phyloP scores from a whole-genome alignment of 2,329 filamentous ascomycete species.

The Huntiella moniliformis region DNA sequence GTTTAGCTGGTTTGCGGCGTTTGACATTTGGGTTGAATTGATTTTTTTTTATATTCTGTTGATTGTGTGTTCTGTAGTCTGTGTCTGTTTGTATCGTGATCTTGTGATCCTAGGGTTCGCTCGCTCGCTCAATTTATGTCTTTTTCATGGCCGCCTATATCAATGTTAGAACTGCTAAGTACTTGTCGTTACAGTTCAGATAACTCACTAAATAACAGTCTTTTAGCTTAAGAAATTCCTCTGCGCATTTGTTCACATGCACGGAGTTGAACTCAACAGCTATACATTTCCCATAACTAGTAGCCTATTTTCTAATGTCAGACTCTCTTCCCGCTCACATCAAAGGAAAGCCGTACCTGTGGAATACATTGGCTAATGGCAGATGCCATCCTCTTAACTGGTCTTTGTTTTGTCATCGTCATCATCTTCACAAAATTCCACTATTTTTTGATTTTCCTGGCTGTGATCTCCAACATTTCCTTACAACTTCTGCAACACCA shows the following conservation, averaged over 20 bases:
- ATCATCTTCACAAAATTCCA: too few species aligned
- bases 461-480: too few species aligned
- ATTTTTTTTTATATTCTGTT: too few species aligned
- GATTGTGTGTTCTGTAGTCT: too few species aligned
- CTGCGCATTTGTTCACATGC: slow-evolving; percentile 74
- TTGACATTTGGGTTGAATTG: too few species aligned
- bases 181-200: too few species aligned
- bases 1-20: too few species aligned
- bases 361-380: slow-evolving; percentile 36
- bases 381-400: slow-evolving; percentile 35
- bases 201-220: slow-evolving; percentile 59
- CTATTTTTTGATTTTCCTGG: too few species aligned
- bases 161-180: background rate
- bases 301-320: slow-evolving; percentile 35
- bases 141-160: background rate
- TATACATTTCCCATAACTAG: slow-evolving; percentile 80
- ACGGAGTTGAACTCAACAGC: slow-evolving; percentile 77
- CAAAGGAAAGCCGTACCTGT: slow-evolving; percentile 24
- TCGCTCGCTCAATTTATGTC: background rate
- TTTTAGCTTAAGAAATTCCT: slow-evolving; percentile 71
- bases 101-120: too few species aligned
- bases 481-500: too few species aligned
- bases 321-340: background rate
- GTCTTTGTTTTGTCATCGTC: slow-evolving; percentile 18
- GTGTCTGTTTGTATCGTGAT: too few species aligned